Evolutionary conservation across 345 rosid species (phyloP).

Genomic region (Gossypium mustelinum): DNA sequence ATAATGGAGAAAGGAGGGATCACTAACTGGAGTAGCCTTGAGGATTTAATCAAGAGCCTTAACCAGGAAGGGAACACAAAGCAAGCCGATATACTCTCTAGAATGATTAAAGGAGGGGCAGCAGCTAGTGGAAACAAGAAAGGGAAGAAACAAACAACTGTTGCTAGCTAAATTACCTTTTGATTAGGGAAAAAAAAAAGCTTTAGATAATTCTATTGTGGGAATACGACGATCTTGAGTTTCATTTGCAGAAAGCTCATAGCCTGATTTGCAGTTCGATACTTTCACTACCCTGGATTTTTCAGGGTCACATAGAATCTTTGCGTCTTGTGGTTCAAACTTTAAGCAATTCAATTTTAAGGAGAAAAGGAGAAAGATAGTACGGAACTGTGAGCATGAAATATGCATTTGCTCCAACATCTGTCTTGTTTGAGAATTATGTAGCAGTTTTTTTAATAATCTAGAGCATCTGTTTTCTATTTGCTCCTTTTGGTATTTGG

Average conservation of each 20-base stretch:
- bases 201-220: background rate
- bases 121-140: conserved; percentile 30
- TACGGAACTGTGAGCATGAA: background rate
- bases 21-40: conserved; percentile 62
- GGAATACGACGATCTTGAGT: background rate
- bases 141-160: conserved; percentile 33
- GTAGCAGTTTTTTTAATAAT: background rate
- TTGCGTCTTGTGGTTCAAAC: background rate
- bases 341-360: background rate
- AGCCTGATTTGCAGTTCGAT: background rate
- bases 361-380: background rate
- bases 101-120: conserved; percentile 53
- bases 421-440: conserved; percentile 2
- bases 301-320: background rate
- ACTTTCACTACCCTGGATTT: background rate
- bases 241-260: background rate
- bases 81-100: conserved; percentile 85
- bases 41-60: conserved; percentile 69
- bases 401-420: background rate
- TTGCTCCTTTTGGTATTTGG: background rate
- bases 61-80: conserved; percentile 76
- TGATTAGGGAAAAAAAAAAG: background rate
- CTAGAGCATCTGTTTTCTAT: background rate
- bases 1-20: conserved; percentile 69
- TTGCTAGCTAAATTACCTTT: conserved; percentile 18